These are phyloP conservation scores for Gracilaria vermiculophylla DNA, from an alignment of 23 red algal genomes.

Conservation along the genomic window DNA sequence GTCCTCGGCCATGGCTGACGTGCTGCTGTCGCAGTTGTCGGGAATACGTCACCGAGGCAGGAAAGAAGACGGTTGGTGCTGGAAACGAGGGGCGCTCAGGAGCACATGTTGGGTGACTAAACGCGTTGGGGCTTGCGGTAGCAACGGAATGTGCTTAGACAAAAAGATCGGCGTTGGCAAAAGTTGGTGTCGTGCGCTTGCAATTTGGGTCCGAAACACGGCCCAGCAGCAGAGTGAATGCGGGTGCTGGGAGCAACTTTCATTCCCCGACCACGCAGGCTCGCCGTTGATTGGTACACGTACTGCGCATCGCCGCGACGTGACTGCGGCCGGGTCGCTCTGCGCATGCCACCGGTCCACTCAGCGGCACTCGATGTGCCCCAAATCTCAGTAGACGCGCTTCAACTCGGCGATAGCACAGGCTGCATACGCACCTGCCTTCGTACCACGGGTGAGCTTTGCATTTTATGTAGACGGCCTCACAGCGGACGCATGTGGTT, in stretches of 20 bases:
- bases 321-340: neutral
- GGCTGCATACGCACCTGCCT: neutral
- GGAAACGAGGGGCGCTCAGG: neutral
- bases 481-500: conserved; percentile 12
- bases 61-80: neutral
- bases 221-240: neutral
- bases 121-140: neutral
- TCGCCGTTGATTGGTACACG: conserved; percentile 12
- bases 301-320: neutral
- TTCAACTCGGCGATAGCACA: no score
- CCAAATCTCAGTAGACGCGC: no score
- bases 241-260: neutral
- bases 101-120: neutral
- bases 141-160: neutral
- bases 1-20: conserved; percentile 22
- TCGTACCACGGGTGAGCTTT: neutral
- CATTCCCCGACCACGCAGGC: neutral
- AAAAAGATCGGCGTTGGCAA: neutral
- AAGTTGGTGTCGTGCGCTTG: neutral
- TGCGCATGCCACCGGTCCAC: neutral
- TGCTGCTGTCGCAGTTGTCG: neutral
- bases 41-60: conserved; percentile 9
- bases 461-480: neutral
- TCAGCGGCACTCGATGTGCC: no score
- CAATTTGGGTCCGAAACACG: neutral